These are phyloP conservation scores for Carex littledalei DNA, from an alignment of 176 grass and related monocot genomes.

Conservation along the genomic window DNA sequence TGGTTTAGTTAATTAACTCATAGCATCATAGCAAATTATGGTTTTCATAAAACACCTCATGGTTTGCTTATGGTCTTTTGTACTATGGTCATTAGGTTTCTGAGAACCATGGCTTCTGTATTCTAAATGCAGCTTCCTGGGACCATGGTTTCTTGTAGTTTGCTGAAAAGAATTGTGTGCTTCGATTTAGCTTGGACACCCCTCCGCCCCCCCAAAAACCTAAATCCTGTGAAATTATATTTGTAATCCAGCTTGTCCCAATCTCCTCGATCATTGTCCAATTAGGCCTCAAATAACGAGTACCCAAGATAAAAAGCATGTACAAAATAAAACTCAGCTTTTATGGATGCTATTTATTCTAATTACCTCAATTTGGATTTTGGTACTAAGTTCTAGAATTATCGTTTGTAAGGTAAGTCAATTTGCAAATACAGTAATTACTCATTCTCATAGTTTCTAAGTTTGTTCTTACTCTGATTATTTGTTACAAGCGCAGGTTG, in stretches of 20 bases:
- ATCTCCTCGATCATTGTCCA: not conserved
- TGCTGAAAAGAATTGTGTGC: not conserved
- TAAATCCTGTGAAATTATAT: not conserved
- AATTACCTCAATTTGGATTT: not conserved
- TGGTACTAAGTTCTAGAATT: not conserved
- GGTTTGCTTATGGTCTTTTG: not conserved
- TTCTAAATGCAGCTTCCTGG: not conserved
- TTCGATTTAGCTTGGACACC: not conserved
- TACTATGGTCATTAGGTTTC: not conserved
- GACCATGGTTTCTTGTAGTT: not conserved
- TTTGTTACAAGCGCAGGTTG: conserved; percentile 51
- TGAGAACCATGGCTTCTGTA: not conserved
- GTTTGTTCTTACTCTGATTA: conserved; percentile 25
- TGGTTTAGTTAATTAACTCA: not conserved
- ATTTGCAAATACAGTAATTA: not conserved
- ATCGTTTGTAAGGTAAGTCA: conserved; percentile 11
- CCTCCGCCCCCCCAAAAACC: not conserved
- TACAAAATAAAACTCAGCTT: not conserved
- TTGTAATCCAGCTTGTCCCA: not conserved
- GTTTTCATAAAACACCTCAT: not conserved
- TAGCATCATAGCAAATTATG: not conserved
- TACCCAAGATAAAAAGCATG: not conserved
- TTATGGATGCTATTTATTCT: not conserved
- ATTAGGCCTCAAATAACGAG: too few species aligned
- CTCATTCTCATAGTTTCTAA: not conserved